Base-by-base conservation (phyloP, 2,329 filamentous ascomycete genomes). In the Immersiporthe knoxdaviesiana region DNA sequence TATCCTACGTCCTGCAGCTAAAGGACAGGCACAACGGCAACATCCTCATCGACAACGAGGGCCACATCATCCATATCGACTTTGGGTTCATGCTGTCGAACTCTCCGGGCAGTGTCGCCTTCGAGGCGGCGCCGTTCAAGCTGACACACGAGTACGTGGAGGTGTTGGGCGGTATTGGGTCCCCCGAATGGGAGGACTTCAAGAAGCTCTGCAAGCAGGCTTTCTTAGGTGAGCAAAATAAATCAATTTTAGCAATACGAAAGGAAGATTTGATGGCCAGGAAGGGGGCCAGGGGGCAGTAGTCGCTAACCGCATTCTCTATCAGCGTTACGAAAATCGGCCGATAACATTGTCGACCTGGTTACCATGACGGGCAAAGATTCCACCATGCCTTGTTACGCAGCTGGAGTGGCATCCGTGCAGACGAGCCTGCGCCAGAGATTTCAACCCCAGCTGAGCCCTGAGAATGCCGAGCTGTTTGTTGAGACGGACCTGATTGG, bases 31-130 rank as follows among this genome's bases (percentile, higher is more conserved):
- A 96, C 78, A 96, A 96, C 76, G 92, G 92, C 67, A 96, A 96
- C 76, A 91, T 96, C 18, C 85, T 96, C 70, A 91, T 96, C 75
- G 92, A 95, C 78, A 93, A 92, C 75, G 90, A 93, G 78, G 92
- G 92, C 12, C 92, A 96, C 77, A 94, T 95, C 68, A 90, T 96
- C 71, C 92, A 96, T 77, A 96, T 96, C 71, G 92, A 96, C 79
- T 96, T 96, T 78, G 92, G 92, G 67, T 96, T 96, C 78, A 95
- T 96, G 91, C 84, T 96, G 44, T 94, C 91, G 61, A 96, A 96
- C 78, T 94, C 92, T 1, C 92, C 92, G 0, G 92, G 92, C 0
- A 91, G 90, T 11, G 92, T 96, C 76, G 92, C 92, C 2, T 96
- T 96, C 75, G 92, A 96, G 80, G 92, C 92, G 18, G 92, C 92